Percentiles rank a stretch among this genome's conserved stretches.
These are phyloP conservation scores for Trichosanthes truncata DNA, from an alignment of 306 rosid species.

Conservation along the genomic window DNA sequence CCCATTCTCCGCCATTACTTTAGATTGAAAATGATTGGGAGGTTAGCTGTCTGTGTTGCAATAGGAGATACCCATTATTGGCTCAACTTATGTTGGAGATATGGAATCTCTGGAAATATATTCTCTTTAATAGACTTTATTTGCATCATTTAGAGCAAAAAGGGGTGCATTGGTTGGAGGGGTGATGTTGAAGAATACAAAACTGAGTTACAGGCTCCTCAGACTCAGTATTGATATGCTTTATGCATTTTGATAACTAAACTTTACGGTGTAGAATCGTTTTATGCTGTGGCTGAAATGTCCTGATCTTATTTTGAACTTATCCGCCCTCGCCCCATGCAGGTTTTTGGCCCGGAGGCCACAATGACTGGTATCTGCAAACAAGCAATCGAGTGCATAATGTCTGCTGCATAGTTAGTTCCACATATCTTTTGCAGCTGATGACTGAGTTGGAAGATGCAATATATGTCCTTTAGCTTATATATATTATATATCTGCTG, in stretches of 20 bases:
- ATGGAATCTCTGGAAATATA: not conserved
- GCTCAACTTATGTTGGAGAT: not conserved
- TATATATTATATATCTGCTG: too few species aligned
- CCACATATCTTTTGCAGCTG: not conserved
- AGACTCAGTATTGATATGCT: not conserved
- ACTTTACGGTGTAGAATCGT: not conserved
- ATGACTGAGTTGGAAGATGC: not conserved
- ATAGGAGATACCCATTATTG: not conserved
- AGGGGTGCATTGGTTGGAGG: not conserved
- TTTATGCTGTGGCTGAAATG: not conserved
- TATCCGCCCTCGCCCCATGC: not conserved
- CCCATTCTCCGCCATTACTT: not conserved
- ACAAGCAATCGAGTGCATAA: constrained; percentile 74
- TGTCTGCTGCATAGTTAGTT: constrained; percentile 31
- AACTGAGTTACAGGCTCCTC: not conserved
- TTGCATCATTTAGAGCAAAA: not conserved
- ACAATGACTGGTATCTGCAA: constrained; percentile 89
- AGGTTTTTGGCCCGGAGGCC: constrained; percentile 86
- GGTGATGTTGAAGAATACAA: not conserved
- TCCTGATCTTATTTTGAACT: not conserved
- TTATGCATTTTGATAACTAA: not conserved
- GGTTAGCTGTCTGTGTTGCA: not conserved
- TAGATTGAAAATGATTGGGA: not conserved
- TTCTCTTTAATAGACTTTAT: not conserved
- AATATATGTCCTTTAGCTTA: not conserved